phyloP scores from a whole-genome alignment of 1,139 yeast genomes.

The Geotrichum restrictum region DNA sequence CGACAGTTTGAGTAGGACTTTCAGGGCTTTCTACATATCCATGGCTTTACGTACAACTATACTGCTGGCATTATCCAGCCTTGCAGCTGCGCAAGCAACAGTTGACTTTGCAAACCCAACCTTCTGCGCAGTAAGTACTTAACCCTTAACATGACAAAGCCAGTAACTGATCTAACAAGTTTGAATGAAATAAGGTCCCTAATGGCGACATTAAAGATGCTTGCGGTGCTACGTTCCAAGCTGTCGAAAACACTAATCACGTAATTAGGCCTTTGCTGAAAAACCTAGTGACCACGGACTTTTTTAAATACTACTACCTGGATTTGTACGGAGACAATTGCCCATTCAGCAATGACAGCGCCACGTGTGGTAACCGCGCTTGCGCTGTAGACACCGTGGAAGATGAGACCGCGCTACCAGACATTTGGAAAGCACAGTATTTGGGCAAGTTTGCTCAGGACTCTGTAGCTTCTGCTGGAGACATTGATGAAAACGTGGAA shows the following conservation, averaged over 20 bases:
- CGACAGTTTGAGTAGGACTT: no score
- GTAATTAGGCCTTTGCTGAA: constrained; percentile 53
- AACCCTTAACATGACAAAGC: not conserved
- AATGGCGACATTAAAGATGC: constrained; percentile 35
- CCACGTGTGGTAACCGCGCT: constrained; percentile 84
- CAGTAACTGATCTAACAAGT: constrained; percentile 21
- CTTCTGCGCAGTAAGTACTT: constrained; percentile 17
- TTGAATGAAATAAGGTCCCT: constrained; percentile 19
- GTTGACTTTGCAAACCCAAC: constrained; percentile 13
- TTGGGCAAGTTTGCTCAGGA: constrained; percentile 58
- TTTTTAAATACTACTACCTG: constrained; percentile 79
- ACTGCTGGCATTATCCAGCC: not conserved
- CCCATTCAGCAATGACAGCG: constrained; percentile 77
- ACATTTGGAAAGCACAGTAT: constrained; percentile 66
- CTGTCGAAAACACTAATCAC: constrained; percentile 50
- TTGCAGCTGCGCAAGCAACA: not conserved
- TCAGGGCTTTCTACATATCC: no score
- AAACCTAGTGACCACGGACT: constrained; percentile 46
- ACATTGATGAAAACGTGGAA: constrained; percentile 19
- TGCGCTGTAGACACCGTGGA: constrained; percentile 84
- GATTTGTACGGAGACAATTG: constrained; percentile 77
- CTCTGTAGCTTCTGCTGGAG: constrained; percentile 37
- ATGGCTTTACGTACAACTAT: not conserved
- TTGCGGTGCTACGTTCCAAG: constrained; percentile 51
- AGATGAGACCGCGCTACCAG: constrained; percentile 56